Evolutionary conservation across 2,329 filamentous ascomycete genomes (phyloP).

Genomic region (Biscogniauxia mediterranea): DNA sequence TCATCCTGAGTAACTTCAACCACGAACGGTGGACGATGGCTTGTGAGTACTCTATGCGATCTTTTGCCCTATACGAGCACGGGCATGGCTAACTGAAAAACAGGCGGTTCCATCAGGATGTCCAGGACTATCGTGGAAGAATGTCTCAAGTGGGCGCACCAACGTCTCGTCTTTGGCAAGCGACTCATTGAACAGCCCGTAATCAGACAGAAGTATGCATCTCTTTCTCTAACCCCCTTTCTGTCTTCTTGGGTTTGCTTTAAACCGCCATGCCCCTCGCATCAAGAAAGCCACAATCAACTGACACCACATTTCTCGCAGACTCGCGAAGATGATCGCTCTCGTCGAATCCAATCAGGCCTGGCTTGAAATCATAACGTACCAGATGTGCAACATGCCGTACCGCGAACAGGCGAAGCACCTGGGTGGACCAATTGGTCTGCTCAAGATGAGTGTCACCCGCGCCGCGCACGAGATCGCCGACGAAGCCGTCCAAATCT

Average conservation of each 20-base stretch:
- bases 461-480: slow-evolving; percentile 79
- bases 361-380: slow-evolving; percentile 81
- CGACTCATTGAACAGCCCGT: slow-evolving; percentile 79
- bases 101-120: slow-evolving; percentile 57
- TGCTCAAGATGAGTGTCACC: slow-evolving; percentile 78
- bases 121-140: slow-evolving; percentile 74
- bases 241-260: too few relatives aligned
- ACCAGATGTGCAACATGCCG: slow-evolving; percentile 84
- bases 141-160: slow-evolving; percentile 84
- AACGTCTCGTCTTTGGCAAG: slow-evolving; percentile 81
- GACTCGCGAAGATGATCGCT: slow-evolving; percentile 82
- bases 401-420: slow-evolving; percentile 73
- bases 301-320: slow-evolving; percentile 28
- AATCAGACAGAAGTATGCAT: slow-evolving; percentile 70
- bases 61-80: background rate
- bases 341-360: slow-evolving; percentile 79
- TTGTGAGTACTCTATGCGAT: slow-evolving; percentile 43
- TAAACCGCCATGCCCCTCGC: too few relatives aligned
- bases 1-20: slow-evolving; percentile 86
- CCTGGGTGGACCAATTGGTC: slow-evolving; percentile 76
- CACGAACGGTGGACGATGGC: slow-evolving; percentile 80
- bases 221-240: background rate
- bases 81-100: slow-evolving; percentile 32
- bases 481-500: slow-evolving; percentile 82
- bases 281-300: background rate